A percentile compares a stretch with the other conserved stretches of the same genome.
These are phyloP conservation scores for Lolium multiflorum DNA, from an alignment of 176 grass and related monocot genomes.

Conservation along the genomic window DNA sequence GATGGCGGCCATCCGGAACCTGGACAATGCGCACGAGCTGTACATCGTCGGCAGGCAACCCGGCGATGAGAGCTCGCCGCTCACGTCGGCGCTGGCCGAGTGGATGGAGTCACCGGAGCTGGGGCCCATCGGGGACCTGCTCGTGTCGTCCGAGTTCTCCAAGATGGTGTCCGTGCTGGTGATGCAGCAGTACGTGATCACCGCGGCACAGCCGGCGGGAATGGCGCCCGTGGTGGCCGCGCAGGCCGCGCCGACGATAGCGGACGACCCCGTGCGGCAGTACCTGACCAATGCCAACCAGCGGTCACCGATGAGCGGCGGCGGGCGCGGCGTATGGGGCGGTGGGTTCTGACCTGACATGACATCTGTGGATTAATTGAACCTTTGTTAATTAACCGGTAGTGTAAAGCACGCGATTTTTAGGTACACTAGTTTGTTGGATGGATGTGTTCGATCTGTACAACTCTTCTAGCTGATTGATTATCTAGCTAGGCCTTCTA, in stretches of 20 bases:
- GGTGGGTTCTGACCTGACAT: slow-evolving; percentile 22
- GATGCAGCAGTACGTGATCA: slow-evolving; percentile 65
- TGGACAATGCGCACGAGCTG: slow-evolving; percentile 55
- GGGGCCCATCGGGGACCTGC: slow-evolving; percentile 69
- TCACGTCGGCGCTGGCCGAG: slow-evolving; percentile 57
- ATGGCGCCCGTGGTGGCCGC: neutral
- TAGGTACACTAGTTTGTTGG: neutral
- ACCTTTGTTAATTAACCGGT: neutral
- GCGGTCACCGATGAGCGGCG: slow-evolving; percentile 19
- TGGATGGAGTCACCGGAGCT: slow-evolving; percentile 75
- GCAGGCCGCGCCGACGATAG: neutral
- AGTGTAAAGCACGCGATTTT: neutral
- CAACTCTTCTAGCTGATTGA: slow-evolving; percentile 14
- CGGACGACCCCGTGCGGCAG: slow-evolving; percentile 49
- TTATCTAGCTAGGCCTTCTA: slow-evolving; percentile 8
- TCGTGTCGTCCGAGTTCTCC: slow-evolving; percentile 53
- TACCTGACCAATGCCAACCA: slow-evolving; percentile 56
- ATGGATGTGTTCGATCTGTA: neutral
- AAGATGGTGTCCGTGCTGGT: slow-evolving; percentile 61
- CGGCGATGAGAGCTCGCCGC: slow-evolving; percentile 50
- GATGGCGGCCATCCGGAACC: slow-evolving; percentile 53
- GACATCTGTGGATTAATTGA: neutral
- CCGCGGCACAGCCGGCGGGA: neutral
- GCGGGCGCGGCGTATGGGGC: slow-evolving; percentile 30
- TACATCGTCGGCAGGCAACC: slow-evolving; percentile 63